Base-by-base conservation (phyloP, 1,139 yeast species). In the Zhuliangozyma parablackwelliae region DNA sequence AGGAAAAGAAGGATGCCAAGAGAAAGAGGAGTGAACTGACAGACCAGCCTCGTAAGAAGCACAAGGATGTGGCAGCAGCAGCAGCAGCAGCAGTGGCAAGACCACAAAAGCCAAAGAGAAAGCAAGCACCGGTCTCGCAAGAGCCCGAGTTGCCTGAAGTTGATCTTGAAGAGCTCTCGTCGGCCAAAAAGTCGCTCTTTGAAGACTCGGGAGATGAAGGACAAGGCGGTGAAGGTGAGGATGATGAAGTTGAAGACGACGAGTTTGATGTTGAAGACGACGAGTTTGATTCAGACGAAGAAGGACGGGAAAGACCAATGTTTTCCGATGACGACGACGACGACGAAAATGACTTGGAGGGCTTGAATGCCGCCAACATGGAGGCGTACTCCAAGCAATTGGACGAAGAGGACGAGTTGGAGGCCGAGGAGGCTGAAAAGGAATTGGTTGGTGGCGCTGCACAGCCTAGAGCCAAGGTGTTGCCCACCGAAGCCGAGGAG, bases 361-460 rank as follows among this genome's bases (percentile, higher is more conserved):
- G 75, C 39, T 74, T 92, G 54, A 89, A 87, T 54, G 90, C 88
- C 32, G 80, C 90, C 45, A 92, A 92, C 59, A 83, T 85, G 87
- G 95, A 86, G 64, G 84, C 86, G 7, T 75, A 82, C 43, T 82
- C 87, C 37, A 74, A 70, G 51, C 72, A 67, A 53, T 69, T 86
- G 43, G 95, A 83, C 49, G 81, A 80, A 50, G 88, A 82, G 57
- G 85, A 80, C 28, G 82, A 74, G 40, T 59, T 67, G 43, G 95
- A 85, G 50, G 92, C 83, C 10, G 78, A 77, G 51, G 94, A 83
- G 53, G 90, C 92, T 7, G 92, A 81, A 55, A 76, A 72, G 46
- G 95, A 85, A 65, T 67, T 83, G 43, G 62, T 77, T 30, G 84
- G 79, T 46, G 78, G 73, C 31, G 67, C 69, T 30, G 59, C 61